Conservation (phyloP, 495 filamentous ascomycete genomes). For the Tetracladium marchalianum region DNA sequence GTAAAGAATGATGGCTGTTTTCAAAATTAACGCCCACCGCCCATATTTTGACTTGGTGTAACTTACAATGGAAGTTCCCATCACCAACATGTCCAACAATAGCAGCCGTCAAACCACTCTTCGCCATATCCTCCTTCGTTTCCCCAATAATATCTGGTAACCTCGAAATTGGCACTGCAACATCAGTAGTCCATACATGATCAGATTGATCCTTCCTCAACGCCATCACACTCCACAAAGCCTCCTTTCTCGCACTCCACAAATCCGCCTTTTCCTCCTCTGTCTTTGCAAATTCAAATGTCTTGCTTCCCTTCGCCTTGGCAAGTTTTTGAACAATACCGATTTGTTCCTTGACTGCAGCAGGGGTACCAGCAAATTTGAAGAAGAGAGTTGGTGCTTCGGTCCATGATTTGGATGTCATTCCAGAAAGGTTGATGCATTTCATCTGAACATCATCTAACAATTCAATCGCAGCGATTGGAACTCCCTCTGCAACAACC, state of each 20-base stretch:
- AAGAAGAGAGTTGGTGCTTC: slow-evolving; percentile 86
- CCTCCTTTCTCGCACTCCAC: slow-evolving; percentile 84
- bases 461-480: slow-evolving; percentile 83
- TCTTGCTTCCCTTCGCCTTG: slow-evolving; percentile 45
- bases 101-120: slow-evolving; percentile 54
- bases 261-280: slow-evolving; percentile 62
- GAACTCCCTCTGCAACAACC: slow-evolving; percentile 71
- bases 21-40: slow-evolving; percentile 7
- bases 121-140: slow-evolving; percentile 62
- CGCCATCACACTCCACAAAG: slow-evolving; percentile 66
- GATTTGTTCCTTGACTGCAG: slow-evolving; percentile 76
- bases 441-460: slow-evolving; percentile 92
- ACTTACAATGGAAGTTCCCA: slow-evolving; percentile 70
- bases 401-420: slow-evolving; percentile 61
- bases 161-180: slow-evolving; percentile 67
- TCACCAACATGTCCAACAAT: slow-evolving; percentile 81
- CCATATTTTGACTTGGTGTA: background rate
- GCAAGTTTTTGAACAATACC: slow-evolving; percentile 59
- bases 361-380: slow-evolving; percentile 76
- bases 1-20: slow-evolving; percentile 58
- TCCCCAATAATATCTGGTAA: slow-evolving; percentile 69
- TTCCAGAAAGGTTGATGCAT: slow-evolving; percentile 75
- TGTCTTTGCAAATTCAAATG: slow-evolving; percentile 71
- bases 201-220: slow-evolving; percentile 44
- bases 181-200: slow-evolving; percentile 76